Evolutionary conservation across 352 stramenopile species (phyloP), one percentile per base, ranked within the genome.

Genomic region (Phytophthora kernoviae): DNA sequence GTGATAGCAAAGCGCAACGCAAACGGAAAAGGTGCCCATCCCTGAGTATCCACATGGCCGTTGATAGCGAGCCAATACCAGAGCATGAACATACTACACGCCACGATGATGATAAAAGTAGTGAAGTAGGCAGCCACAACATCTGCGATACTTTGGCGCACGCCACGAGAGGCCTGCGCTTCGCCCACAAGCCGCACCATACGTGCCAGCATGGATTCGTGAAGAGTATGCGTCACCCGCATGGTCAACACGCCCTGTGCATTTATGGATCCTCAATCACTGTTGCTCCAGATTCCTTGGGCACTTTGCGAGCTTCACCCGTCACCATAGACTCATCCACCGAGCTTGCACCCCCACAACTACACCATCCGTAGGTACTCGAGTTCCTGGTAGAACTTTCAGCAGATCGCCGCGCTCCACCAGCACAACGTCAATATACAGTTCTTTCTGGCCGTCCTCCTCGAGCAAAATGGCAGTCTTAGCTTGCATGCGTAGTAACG

Each of bases 381-480:
- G 77, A 4, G 81, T 79, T 20, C 84, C 82, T 0, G 84, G 84
- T 0, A 93, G 65, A 1, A 91, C 81, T 56, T 85, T 87, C 14
- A 91, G 64, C 15, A 87, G 45, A 44, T 93, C 84, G 7, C 78
- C 67, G n/a, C 79, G 78, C 47, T 93, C 72, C 0, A 93, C 75
- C n/a, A 93, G 73, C 41, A 87, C 70, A 17, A 91, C 68, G 33
- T 93, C 84, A 58, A 93, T 88, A 59, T 89, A 87, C 36, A 78
- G 62, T 46, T 92, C 84, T 39, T 84, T 80, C 42, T 74, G 51
- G 4, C 40, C 62, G 11, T 68, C 56, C 1, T 65, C 49, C 39
- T 91, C 83, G 17, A 98, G 65, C 51, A 98, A 73, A 34, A 96
- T 95, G 10, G 96, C 96, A 1, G 81, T 95, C 62, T 91, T 91